Conservation (phyloP, 148 eudicot species). For the Spergularia bocconei region DNA sequence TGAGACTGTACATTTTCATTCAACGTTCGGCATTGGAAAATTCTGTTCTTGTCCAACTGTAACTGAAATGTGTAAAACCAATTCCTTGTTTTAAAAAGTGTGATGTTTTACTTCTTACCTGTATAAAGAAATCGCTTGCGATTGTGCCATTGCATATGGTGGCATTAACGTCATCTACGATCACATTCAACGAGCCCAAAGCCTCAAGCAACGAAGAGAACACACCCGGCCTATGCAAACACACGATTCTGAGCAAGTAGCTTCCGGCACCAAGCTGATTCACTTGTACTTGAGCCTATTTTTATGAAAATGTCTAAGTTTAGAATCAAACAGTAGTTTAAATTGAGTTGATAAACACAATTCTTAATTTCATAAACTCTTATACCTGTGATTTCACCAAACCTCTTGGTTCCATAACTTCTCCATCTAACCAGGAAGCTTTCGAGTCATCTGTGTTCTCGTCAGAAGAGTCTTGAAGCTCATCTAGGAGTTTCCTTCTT, state of each 20-base stretch:
- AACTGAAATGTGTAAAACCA: neutral
- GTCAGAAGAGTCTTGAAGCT: conserved; percentile 39
- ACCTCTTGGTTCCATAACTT: conserved; percentile 1
- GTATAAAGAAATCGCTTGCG: conserved; percentile 40
- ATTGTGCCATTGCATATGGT: conserved; percentile 42
- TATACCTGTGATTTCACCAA: conserved; percentile 36
- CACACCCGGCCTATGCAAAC: conserved; percentile 44
- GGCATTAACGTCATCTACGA: conserved; percentile 53
- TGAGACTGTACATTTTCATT: no score
- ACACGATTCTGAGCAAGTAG: conserved; percentile 44
- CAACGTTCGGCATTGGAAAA: no score
- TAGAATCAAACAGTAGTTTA: neutral
- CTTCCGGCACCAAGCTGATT: conserved; percentile 47
- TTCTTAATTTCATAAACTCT: neutral
- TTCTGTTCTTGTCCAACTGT: no score
- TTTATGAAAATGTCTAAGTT: neutral
- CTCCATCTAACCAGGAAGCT: conserved; percentile 11
- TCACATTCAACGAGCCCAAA: conserved; percentile 43
- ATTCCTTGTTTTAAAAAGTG: neutral
- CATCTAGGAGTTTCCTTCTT: conserved; percentile 36
- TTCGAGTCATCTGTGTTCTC: conserved; percentile 12
- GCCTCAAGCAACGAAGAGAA: conserved; percentile 56
- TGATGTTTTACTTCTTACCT: conserved; percentile 33
- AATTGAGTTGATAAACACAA: neutral
- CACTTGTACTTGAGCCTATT: conserved; percentile 58